phyloP scores from a whole-genome alignment of 2,329 filamentous ascomycete genomes.

The Plectosphaerella cucumerina region DNA sequence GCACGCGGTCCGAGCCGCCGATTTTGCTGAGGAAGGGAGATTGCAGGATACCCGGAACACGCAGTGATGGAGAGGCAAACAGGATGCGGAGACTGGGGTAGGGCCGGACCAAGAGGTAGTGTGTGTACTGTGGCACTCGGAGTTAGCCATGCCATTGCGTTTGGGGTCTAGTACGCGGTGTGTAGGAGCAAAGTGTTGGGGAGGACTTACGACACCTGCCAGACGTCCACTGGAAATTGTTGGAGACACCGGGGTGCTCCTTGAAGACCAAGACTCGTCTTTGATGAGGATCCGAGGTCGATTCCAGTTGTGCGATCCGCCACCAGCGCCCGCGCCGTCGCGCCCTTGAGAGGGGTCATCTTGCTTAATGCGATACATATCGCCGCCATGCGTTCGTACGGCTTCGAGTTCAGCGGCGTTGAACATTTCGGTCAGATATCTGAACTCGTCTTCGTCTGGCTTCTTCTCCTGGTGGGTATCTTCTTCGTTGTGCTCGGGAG shows the following conservation, averaged over 20 bases:
- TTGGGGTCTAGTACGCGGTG: no score
- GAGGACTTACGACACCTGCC: slow-evolving; percentile 22
- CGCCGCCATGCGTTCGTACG: slow-evolving; percentile 58
- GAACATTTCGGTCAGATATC: slow-evolving; percentile 65
- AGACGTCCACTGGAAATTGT: slow-evolving; percentile 23
- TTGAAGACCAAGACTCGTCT: slow-evolving; percentile 22
- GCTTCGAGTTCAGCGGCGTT: slow-evolving; percentile 63
- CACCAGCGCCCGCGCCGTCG: slow-evolving; percentile 22
- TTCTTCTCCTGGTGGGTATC: slow-evolving; percentile 13
- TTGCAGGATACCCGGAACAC: slow-evolving; percentile 64
- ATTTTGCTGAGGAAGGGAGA: slow-evolving; percentile 52
- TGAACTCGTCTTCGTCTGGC: slow-evolving; percentile 57
- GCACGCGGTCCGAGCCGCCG: slow-evolving; percentile 42
- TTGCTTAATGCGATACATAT: slow-evolving; percentile 49
- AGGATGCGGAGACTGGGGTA: slow-evolving; percentile 63
- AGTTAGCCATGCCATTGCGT: no score
- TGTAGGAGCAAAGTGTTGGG: no score
- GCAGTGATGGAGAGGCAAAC: slow-evolving; percentile 64
- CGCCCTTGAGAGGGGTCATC: slow-evolving; percentile 25
- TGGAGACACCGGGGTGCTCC: slow-evolving; percentile 5
- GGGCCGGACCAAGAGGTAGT: slow-evolving; percentile 63
- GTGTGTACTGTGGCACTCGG: slow-evolving; percentile 29
- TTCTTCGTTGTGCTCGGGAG: slow-evolving; percentile 21
- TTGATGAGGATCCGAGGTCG: slow-evolving; percentile 36
- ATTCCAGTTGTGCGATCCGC: slow-evolving; percentile 24